Evolutionary conservation across 768 basidiomycete species (phyloP).

Genomic region (Strobilomyces confusus): DNA sequence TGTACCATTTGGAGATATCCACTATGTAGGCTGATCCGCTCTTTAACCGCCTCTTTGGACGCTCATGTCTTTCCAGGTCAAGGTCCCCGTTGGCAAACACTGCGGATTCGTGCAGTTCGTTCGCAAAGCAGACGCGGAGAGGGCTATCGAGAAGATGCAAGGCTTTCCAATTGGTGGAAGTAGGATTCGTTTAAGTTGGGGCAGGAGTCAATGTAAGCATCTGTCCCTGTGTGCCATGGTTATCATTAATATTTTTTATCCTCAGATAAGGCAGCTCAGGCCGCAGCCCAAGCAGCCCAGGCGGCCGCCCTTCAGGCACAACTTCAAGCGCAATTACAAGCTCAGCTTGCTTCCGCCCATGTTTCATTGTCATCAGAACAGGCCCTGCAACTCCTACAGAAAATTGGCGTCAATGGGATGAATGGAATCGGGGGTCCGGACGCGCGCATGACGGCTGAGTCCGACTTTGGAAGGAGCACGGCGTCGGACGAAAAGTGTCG

Average conservation of each 20-base stretch:
- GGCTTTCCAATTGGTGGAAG: constrained; percentile 93
- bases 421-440: constrained; percentile 21
- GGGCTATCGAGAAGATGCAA: constrained; percentile 95
- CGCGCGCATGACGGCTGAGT: constrained; percentile 2
- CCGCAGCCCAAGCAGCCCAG: constrained; percentile 80
- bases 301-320: constrained; percentile 61
- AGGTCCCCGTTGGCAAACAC: constrained; percentile 94
- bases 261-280: constrained; percentile 85
- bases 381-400: constrained; percentile 58
- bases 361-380: constrained; percentile 53
- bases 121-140: constrained; percentile 85
- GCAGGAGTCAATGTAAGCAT: constrained; percentile 77
- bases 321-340: constrained; percentile 36
- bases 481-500: constrained; percentile 23
- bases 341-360: constrained; percentile 25
- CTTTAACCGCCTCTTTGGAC: constrained; percentile 1
- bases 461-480: constrained; percentile 17
- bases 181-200: constrained; percentile 89
- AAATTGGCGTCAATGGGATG: constrained; percentile 43
- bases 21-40: constrained; percentile 58
- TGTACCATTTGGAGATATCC: constrained; percentile 88
- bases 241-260: constrained; percentile 4
- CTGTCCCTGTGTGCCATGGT: not conserved
- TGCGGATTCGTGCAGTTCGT: constrained; percentile 97
- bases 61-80: constrained; percentile 53